A percentile compares a stretch with the other conserved stretches of the same genome.
phyloP scores from a whole-genome alignment of 1,139 yeast species.

The Nakaseomyces glabratus region DNA sequence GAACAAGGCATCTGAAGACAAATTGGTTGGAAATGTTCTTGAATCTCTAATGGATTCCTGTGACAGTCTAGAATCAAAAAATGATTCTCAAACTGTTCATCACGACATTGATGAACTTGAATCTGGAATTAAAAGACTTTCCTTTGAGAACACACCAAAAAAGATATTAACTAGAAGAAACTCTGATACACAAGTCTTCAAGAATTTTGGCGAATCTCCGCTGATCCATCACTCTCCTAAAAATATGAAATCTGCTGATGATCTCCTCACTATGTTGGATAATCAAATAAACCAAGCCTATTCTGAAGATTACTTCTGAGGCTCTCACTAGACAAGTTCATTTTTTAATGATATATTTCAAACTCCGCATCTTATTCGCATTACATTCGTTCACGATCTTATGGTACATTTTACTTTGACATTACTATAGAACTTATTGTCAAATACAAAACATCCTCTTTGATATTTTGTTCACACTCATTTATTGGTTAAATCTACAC shows the following conservation, averaged over 20 bases:
- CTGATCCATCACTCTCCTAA: not conserved
- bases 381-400: too few species aligned
- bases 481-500: too few species aligned
- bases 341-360: too few species aligned
- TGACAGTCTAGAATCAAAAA: not conserved
- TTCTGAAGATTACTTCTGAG: too few species aligned
- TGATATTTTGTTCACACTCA: too few species aligned
- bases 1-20: not conserved
- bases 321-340: too few species aligned
- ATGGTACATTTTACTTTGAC: too few species aligned
- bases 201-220: not conserved
- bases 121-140: constrained; percentile 1
- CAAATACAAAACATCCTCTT: too few species aligned
- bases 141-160: constrained; percentile 2
- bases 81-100: constrained; percentile 1
- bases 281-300: constrained; percentile 1
- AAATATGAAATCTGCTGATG: constrained; percentile 3
- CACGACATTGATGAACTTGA: not conserved
- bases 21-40: not conserved
- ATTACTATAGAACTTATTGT: too few species aligned
- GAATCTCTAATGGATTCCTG: not conserved
- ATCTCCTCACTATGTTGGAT: not conserved
- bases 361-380: too few species aligned
- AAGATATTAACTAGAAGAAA: constrained; percentile 1
- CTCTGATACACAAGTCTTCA: constrained; percentile 1